Evolutionary conservation across 2,329 filamentous ascomycete genomes (phyloP).

Genomic region (Arthrocladium fulminans): DNA sequence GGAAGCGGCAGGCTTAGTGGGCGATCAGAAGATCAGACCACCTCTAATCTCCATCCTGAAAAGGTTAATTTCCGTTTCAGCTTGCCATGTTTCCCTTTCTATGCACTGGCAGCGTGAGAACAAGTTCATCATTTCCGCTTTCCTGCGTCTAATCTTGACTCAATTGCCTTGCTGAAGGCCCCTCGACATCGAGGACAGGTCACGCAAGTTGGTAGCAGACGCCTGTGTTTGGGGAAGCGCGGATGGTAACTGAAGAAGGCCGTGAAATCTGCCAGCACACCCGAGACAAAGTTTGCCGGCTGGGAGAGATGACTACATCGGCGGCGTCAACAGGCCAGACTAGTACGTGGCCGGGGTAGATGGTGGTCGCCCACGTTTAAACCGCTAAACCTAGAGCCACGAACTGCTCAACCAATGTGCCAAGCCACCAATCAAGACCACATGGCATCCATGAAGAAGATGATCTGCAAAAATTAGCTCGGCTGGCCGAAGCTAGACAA

Average conservation of each 20-base stretch:
- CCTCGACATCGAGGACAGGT: no score
- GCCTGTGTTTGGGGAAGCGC: no score
- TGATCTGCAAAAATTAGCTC: not conserved
- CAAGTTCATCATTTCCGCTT: no score
- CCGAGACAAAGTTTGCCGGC: not conserved
- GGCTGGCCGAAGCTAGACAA: not conserved
- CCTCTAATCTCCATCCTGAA: not conserved
- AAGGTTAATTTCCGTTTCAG: not conserved
- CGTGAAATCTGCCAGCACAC: no score
- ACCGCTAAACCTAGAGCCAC: not conserved
- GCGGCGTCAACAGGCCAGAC: not conserved
- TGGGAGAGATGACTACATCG: not conserved
- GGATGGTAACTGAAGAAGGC: no score
- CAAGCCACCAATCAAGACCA: not conserved
- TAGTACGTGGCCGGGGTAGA: not conserved
- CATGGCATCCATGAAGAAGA: conserved; percentile 4
- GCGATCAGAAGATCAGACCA: conserved; percentile 3
- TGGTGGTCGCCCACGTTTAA: not conserved
- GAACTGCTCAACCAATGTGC: not conserved
- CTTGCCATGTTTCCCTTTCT: not conserved
- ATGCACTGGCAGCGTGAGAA: no score
- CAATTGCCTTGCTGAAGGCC: no score
- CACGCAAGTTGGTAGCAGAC: no score
- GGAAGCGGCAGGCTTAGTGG: not conserved
- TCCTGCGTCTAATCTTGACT: no score